Percentiles rank a stretch among this genome's conserved stretches.
These are phyloP conservation scores for Rosa persica DNA, from an alignment of 306 rosid species.

Conservation along the genomic window DNA sequence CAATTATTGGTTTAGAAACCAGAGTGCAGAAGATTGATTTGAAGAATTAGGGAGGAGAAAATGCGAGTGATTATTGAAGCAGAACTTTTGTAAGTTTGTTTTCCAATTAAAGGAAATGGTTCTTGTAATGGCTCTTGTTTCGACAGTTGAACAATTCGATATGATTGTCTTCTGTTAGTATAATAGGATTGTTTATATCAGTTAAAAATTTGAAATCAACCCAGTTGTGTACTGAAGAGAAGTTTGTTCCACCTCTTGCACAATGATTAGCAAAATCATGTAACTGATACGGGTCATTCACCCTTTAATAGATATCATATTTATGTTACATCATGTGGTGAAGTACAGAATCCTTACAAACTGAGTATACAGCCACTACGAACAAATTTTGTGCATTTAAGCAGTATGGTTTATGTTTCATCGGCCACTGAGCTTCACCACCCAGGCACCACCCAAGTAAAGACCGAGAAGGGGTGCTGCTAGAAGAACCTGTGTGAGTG, in stretches of 20 bases:
- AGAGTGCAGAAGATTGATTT: constrained; percentile 48
- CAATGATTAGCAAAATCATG: constrained; percentile 19
- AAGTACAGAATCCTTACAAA: constrained; percentile 37
- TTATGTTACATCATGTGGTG: constrained; percentile 34
- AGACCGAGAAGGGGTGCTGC: constrained; percentile 83
- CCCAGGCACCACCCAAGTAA: constrained; percentile 93
- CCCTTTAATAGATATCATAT: constrained; percentile 5
- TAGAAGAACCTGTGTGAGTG: constrained; percentile 85
- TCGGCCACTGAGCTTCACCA: constrained; percentile 78
- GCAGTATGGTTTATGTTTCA: constrained; percentile 27
- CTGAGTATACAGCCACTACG: background rate
- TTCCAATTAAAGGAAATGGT: background rate
- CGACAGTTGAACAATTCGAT: background rate
- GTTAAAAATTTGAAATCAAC: background rate
- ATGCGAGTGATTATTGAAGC: background rate
- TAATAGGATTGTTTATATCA: background rate
- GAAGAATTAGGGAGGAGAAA: constrained; percentile 22
- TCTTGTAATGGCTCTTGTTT: background rate
- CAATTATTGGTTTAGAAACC: constrained; percentile 39
- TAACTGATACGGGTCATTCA: constrained; percentile 17
- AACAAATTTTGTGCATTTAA: constrained; percentile 5
- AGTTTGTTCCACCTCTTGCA: constrained; percentile 8
- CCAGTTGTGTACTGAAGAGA: background rate
- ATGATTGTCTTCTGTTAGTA: background rate
- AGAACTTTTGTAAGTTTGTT: background rate